Evolutionary conservation across 768 basidiomycete species (phyloP), one percentile per base, ranked within the genome.

Genomic region (Cyclocybe cylindracea): DNA sequence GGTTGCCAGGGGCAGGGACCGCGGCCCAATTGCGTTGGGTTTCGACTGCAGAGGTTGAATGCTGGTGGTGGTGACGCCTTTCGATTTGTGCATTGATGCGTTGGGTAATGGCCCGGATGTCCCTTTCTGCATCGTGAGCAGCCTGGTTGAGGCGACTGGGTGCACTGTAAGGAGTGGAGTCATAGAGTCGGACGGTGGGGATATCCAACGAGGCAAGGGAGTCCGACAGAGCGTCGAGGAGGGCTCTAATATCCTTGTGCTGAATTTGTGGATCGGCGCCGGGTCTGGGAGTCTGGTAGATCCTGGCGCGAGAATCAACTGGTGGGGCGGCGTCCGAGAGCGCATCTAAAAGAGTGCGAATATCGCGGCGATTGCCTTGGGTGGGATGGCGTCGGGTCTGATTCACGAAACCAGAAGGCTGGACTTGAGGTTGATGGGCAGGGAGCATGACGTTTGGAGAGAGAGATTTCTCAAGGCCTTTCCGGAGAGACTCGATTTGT

Each of bases 401-500:
- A 53, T 4, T 9, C 18, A 44, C 46, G 51, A 2, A 38, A 45
- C 19, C 5, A 24, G 24, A 38, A 18, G 34, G 45, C 46, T 16
- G 32, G 18, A 7, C n/a, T 16, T 9, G 19, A 64, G 66, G 48
- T 79, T 76, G 51, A 78, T 79, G 11, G 87, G 69, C 62, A 85
- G 79, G 57, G 10, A 16, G 10, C 7, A 39, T 18, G 38, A 39
- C 11, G 41, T 43, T 7, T 43, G 24, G 24, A 24, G 24, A 24
- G 10, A 48, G 10, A 8, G 68, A 65, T 53, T 83, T 79, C 55
- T 84, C 83, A 9, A 94, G 74, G 62, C 90, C 83, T 61, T 85
- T 81, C 53, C 82, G 75, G 19, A 94, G 79, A 8, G 66, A 60
- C 54, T 77, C 73, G 66, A 94, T 84, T 63, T 89, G 83, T 1